phyloP scores from a whole-genome alignment of 2,329 filamentous ascomycete species.

The Microdochium trichocladiopsis region DNA sequence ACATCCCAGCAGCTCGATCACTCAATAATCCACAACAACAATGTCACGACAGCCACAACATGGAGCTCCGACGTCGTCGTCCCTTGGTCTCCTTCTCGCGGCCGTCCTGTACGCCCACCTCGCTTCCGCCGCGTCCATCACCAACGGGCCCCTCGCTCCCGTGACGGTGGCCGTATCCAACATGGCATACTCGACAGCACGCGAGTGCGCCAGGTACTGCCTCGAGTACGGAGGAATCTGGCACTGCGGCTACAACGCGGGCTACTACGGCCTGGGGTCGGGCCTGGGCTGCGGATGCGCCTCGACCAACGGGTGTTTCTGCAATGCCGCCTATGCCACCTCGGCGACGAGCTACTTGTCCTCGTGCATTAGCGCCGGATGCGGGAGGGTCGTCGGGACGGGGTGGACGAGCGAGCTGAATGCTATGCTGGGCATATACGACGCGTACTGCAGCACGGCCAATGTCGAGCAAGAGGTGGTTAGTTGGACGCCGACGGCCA shows the following conservation, averaged over 20 bases:
- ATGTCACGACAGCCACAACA: too few species aligned
- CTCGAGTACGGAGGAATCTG: conserved; percentile 12
- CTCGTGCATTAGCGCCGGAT: conserved; percentile 12
- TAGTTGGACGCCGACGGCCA: neutral
- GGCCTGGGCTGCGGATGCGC: conserved; percentile 13
- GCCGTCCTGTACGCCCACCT: too few species aligned
- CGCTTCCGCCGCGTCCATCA: neutral
- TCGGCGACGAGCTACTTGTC: conserved; percentile 15
- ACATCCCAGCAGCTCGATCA: too few species aligned
- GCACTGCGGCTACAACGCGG: conserved; percentile 8
- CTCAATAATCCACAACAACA: too few species aligned
- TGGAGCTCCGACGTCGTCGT: too few species aligned
- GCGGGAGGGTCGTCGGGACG: conserved; percentile 8
- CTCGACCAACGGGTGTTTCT: conserved; percentile 16
- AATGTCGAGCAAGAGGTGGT: conserved; percentile 6
- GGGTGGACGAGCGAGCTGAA: conserved; percentile 10
- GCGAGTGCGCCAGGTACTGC: conserved; percentile 14
- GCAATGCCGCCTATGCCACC: conserved; percentile 10
- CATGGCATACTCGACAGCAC: conserved; percentile 8
- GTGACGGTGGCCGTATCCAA: conserved; percentile 4
- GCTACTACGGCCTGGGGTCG: conserved; percentile 14
- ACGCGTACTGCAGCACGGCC: conserved; percentile 14
- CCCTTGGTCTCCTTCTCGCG: too few species aligned
- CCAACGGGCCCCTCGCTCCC: conserved; percentile 5
- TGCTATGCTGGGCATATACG: conserved; percentile 12